Evolutionary conservation across 129 eudicot genomes (phyloP), one percentile per base, ranked within the genome.

Genomic region (Helianthus annuus): DNA sequence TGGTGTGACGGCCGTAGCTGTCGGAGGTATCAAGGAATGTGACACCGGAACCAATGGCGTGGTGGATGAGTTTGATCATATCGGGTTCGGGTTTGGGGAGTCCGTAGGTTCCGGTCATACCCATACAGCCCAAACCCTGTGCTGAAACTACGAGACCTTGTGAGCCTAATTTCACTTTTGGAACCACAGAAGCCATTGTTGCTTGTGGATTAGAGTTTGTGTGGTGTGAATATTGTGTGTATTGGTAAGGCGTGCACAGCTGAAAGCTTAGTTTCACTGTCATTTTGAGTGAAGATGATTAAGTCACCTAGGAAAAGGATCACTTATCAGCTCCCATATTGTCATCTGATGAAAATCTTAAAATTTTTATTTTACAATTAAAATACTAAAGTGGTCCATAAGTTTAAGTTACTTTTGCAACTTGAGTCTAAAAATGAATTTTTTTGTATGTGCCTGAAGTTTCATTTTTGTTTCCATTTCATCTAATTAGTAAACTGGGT

Each of bases 11-110:
- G 2, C 85, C 89, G 54, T 84, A 84, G 69, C 68, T 4, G 64
- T 84, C 82, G 68, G 88, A 84, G 75, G 88, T 84, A 64, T 84
- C 88, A 48, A 84, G 77, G 49, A 76, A 69, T 22, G 85, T 84
- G 80, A 84, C 76, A 71, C 85, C 88, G 77, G 80, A 62, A 44
- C 73, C n/a, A 29, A 84, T 17, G 69, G 88, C 83, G 54, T 84
- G 78, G 79, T 73, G 88, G 38, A 84, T 84, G 82, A 84, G 85
- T 1, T 68, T 70, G 71, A 76, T 76, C 85, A 80, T 84, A 13
- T 84, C 85, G 9, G 81, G 10, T 19, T 84, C 85, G 60, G 83
- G 88, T 77, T 84, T 84, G 0, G 79, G 75, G 4, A 55, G 83
- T 27, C 88, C 77, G 54, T 83, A 83, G 67, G 3, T 15, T 3